These are phyloP conservation scores for Coix lacrymajobi DNA, from an alignment of 176 grass and related monocot species.

Conservation along the genomic window DNA sequence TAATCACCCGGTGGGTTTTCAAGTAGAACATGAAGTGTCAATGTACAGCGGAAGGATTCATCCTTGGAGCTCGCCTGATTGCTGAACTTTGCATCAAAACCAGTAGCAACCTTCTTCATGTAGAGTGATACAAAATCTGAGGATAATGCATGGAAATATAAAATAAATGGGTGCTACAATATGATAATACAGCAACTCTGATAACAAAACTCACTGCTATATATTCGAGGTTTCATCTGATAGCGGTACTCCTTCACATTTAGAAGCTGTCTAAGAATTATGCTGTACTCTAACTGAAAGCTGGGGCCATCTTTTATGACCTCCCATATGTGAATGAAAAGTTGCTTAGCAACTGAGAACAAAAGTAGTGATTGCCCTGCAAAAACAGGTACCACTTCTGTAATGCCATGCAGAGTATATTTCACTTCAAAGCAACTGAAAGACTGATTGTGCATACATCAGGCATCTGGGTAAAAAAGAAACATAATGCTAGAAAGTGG, in stretches of 20 bases:
- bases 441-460: not conserved
- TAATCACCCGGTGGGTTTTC: conserved; percentile 91
- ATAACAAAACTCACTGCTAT: conserved; percentile 53
- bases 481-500: not conserved
- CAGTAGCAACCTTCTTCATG: conserved; percentile 40
- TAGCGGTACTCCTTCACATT: conserved; percentile 65
- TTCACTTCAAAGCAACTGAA: conserved; percentile 5
- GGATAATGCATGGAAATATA: not conserved
- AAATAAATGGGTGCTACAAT: conserved; percentile 1
- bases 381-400: conserved; percentile 35
- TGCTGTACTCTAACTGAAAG: conserved; percentile 67
- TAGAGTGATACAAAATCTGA: conserved; percentile 55
- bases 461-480: conserved; percentile 10
- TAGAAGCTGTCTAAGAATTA: conserved; percentile 69
- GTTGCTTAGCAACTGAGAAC: conserved; percentile 55
- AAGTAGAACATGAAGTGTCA: conserved; percentile 69
- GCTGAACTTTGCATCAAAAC: conserved; percentile 44
- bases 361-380: conserved; percentile 54
- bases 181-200: not conserved
- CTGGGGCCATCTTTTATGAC: conserved; percentile 61
- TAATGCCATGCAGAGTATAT: conserved; percentile 13
- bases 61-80: conserved; percentile 61
- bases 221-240: conserved; percentile 71
- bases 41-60: conserved; percentile 61
- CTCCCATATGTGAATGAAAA: conserved; percentile 79